Evolutionary conservation across 139 green algal genomes (phyloP).

Genomic region (Microglena sp.): DNA sequence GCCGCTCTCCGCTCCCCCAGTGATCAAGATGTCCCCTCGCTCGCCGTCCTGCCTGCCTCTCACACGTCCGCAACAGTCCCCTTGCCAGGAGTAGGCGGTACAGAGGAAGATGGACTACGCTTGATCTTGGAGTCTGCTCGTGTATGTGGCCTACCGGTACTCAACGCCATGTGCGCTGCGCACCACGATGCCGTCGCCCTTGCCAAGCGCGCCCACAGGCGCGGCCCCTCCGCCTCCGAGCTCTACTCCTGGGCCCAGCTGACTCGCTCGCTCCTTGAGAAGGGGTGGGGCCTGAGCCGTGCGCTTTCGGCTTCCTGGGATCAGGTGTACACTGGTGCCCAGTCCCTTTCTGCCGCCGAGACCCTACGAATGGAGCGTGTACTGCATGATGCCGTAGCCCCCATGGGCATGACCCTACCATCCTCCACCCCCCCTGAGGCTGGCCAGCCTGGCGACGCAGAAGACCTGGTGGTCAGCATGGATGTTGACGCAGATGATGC

Average conservation of each 20-base stretch:
- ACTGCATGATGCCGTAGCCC: neutral
- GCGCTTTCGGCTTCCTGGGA: conserved; percentile 47
- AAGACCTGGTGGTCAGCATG: no score
- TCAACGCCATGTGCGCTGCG: no score
- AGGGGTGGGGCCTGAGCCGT: conserved; percentile 32
- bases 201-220: conserved; percentile 17
- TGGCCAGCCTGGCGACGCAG: no score
- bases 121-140: no score
- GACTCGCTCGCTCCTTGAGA: conserved; percentile 34
- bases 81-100: neutral
- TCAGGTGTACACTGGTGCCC: conserved; percentile 23
- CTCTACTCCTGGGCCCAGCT: conserved; percentile 43
- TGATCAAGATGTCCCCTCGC: no score
- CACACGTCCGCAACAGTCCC: neutral
- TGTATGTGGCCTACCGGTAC: no score
- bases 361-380: no score
- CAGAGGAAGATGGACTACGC: neutral
- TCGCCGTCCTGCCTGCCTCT: no score
- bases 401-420: no score
- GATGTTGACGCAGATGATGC: no score
- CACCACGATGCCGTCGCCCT: neutral
- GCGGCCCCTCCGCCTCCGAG: conserved; percentile 37
- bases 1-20: no score
- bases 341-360: conserved; percentile 1
- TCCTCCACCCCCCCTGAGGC: no score